Conservation (phyloP, 2,329 filamentous ascomycete genomes). For the Sclerotinia trifoliorum region DNA sequence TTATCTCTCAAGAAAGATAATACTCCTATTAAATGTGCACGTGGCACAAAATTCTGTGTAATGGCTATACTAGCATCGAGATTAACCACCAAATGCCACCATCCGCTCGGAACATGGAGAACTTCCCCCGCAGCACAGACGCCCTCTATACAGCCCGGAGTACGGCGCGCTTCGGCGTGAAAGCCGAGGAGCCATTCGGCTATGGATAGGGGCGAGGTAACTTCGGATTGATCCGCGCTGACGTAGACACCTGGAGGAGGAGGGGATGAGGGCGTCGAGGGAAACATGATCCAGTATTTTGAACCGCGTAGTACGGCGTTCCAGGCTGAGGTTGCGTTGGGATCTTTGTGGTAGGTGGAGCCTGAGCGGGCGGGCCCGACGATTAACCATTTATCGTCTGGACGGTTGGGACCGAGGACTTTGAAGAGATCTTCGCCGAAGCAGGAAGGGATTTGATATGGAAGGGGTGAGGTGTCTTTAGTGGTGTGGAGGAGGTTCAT, state of each 20-base stretch:
- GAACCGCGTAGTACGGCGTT: constrained; percentile 86
- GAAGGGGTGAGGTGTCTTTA: constrained; percentile 45
- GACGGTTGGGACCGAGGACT: constrained; percentile 72
- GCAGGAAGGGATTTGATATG: constrained; percentile 77
- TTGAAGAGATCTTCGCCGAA: constrained; percentile 87
- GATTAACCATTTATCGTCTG: constrained; percentile 90
- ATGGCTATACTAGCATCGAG: constrained; percentile 80
- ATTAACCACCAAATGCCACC: constrained; percentile 97
- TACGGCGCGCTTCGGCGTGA: constrained; percentile 74
- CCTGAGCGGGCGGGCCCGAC: constrained; percentile 83
- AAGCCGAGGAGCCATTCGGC: constrained; percentile 95
- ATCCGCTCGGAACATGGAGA: constrained; percentile 87
- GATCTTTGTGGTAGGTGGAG: constrained; percentile 90
- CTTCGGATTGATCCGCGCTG: constrained; percentile 84
- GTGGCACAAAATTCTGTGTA: constrained; percentile 92
- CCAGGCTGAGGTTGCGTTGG: constrained; percentile 77
- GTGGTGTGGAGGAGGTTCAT: constrained; percentile 72
- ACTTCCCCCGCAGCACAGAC: constrained; percentile 84
- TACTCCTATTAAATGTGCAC: constrained; percentile 67
- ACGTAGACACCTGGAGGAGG: constrained; percentile 84
- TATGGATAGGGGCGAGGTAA: constrained; percentile 90
- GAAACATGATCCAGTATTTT: constrained; percentile 99
- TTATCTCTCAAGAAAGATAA: constrained; percentile 79
- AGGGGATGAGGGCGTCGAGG: constrained; percentile 53
- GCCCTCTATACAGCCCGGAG: constrained; percentile 78